phyloP scores from a whole-genome alignment of 305 asterid species.

The Andrographis paniculata region DNA sequence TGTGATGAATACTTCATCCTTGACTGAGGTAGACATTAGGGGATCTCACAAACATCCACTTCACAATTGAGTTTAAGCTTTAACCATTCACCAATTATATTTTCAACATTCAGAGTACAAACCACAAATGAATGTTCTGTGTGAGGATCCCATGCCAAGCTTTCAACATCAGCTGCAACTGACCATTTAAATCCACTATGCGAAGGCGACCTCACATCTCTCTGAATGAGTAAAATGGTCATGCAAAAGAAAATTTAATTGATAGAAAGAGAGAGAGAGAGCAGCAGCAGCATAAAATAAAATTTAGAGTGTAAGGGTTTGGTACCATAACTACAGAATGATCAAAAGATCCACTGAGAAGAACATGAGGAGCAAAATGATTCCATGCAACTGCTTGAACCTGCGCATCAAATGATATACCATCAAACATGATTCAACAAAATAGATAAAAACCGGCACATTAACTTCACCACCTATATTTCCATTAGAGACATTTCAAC shows the following conservation, averaged over 20 bases:
- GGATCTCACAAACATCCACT: constrained; percentile 1
- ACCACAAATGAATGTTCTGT: constrained; percentile 77
- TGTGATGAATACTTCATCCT: neutral
- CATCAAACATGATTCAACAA: too few relatives aligned
- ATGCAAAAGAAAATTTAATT: constrained; percentile 3
- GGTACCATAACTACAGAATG: constrained; percentile 66
- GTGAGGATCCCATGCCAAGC: constrained; percentile 94
- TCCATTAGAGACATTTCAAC: neutral
- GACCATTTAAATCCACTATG: constrained; percentile 66
- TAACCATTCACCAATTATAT: constrained; percentile 13
- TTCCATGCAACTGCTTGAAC: constrained; percentile 97
- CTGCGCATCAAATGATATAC: constrained; percentile 26
- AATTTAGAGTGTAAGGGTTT: neutral
- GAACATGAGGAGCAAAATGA: constrained; percentile 59
- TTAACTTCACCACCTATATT: neutral
- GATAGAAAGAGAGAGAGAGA: neutral
- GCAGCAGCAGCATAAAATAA: neutral
- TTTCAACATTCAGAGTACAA: constrained; percentile 25
- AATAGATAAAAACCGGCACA: neutral
- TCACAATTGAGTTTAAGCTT: neutral
- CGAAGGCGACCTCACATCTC: constrained; percentile 59
- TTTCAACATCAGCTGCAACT: constrained; percentile 71
- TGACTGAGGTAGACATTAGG: neutral
- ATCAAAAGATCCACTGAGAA: constrained; percentile 93
- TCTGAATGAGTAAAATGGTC: constrained; percentile 29